These are phyloP conservation scores for Akanthomyces lecanii DNA, from an alignment of 2,329 filamentous ascomycete genomes.

Conservation along the genomic window DNA sequence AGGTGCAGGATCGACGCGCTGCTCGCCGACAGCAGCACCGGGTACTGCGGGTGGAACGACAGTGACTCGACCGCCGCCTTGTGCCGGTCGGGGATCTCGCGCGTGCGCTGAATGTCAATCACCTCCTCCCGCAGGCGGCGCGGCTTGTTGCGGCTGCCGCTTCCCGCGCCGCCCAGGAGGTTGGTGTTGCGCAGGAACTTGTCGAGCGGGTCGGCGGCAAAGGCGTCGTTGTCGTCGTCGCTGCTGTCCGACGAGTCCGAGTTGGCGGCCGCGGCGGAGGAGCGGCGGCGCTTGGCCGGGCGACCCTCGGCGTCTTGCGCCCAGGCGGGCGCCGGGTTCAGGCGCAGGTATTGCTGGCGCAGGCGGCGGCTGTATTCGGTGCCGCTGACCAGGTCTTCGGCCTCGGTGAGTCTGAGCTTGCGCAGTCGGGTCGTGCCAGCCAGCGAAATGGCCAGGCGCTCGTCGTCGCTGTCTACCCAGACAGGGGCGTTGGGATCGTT, in stretches of 20 bases:
- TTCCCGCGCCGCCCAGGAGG: conserved; percentile 53
- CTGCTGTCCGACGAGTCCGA: conserved; percentile 42
- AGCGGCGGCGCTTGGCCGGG: conserved; percentile 49
- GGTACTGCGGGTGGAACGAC: conserved; percentile 83
- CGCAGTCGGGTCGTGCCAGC: conserved; percentile 69
- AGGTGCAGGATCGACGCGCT: conserved; percentile 80
- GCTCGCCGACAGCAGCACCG: conserved; percentile 85
- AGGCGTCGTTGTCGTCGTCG: conserved; percentile 53
- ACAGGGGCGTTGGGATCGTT: conserved; percentile 48
- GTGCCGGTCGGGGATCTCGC: conserved; percentile 77
- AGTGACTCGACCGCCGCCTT: conserved; percentile 77
- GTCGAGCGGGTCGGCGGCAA: conserved; percentile 73
- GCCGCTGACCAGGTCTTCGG: conserved; percentile 81
- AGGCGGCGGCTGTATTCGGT: conserved; percentile 79
- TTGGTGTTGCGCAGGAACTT: conserved; percentile 72
- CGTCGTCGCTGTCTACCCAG: conserved; percentile 97
- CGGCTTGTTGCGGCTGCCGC: conserved; percentile 45
- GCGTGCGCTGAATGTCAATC: conserved; percentile 82
- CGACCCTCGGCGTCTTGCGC: conserved; percentile 47
- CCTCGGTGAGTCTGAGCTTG: conserved; percentile 75
- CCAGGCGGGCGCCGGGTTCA: conserved; percentile 60
- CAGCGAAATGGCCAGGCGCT: conserved; percentile 78
- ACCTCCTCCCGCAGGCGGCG: conserved; percentile 79
- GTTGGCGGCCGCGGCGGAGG: conserved; percentile 36
- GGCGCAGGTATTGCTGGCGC: conserved; percentile 66